These are phyloP conservation scores for Grigorovia jiainica DNA, from an alignment of 805 yeast species.

Conservation along the genomic window DNA sequence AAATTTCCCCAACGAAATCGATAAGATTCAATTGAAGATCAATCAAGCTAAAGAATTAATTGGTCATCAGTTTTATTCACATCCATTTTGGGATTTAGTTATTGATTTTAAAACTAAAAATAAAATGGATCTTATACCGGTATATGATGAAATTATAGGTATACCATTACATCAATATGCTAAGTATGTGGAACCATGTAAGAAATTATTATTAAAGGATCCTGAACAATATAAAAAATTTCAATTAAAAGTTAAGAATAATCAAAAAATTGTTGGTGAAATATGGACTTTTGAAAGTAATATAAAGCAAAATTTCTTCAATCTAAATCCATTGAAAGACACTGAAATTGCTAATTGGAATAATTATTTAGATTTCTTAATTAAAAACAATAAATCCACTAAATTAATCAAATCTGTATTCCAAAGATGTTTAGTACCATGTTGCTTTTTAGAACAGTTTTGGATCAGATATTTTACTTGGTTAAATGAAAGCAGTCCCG, in stretches of 20 bases:
- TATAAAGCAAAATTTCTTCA: conserved; percentile 50
- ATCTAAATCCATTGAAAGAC: conserved; percentile 35
- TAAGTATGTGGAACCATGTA: conserved; percentile 49
- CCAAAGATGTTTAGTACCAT: conserved; percentile 66
- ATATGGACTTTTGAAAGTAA: conserved; percentile 69
- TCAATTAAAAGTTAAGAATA: conserved; percentile 36
- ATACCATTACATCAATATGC: conserved; percentile 86
- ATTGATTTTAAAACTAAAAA: conserved; percentile 48
- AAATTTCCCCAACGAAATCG: conserved; percentile 28
- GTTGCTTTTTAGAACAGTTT: conserved; percentile 45
- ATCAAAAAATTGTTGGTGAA: conserved; percentile 37
- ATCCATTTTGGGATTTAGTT: conserved; percentile 74
- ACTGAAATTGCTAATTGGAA: conserved; percentile 49
- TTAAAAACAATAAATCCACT: conserved; percentile 22
- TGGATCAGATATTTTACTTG: conserved; percentile 66
- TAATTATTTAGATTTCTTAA: conserved; percentile 49
- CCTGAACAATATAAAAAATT: conserved; percentile 23
- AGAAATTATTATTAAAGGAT: conserved; percentile 22
- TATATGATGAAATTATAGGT: conserved; percentile 37
- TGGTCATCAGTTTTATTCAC: conserved; percentile 70
- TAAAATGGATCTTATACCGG: conserved; percentile 29
- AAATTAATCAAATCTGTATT: conserved; percentile 41
- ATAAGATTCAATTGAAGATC: conserved; percentile 35
- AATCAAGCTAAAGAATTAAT: conserved; percentile 39
- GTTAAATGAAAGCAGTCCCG: conserved; percentile 8